Base-by-base conservation (phyloP, 139 green algal species). In the Chlamydomonas urium region DNA sequence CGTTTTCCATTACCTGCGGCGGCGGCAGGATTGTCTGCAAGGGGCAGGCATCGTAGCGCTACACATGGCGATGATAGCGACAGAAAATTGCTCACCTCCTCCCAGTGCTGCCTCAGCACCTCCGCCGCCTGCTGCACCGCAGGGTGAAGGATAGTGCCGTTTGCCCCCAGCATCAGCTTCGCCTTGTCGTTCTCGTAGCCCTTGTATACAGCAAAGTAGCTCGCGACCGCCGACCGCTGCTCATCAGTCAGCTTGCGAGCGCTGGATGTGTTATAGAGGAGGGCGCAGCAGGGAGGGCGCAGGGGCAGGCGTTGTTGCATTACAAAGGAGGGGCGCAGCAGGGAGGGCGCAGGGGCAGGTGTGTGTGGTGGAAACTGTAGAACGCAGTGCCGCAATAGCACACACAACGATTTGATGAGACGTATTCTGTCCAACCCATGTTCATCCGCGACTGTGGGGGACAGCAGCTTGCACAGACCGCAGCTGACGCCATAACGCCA, bases 181-280 rank as follows among this genome's bases (percentile, higher is more conserved):
- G 65, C 65, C 32, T 65, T 59, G 31, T 80, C 76, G 37, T 76
- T 71, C 69, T 85, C 78, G n/a, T 87, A 62, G 5, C 82, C 78
- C 35, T 74, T 74, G 68, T 57, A 67, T 3, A 99, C 80, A 0
- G 77, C 73, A 53, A 99, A 90, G 83, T 96, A 99, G 34, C 75
- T 72, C 1, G 93, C 94, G 3, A 99, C 69, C 10, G 90, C 81
- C 3, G 81, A 66, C 23, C 95, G 85, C 69, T 93, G 84, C 74
- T 97, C 90, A 76, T 99, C 92, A 5, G 83, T 90, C 63, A 99
- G 72, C 63, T 81, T 66, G 47, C 91, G 78, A 2, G 91, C 91
- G 17, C 88, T 92, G 73, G 8, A 21, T 28, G 61, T 50, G 31
- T 34, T n/a, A n/a, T n/a, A n/a, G n/a, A n/a, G n/a, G n/a, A n/a